phyloP scores from a whole-genome alignment of 1,284 basidiomycete genomes.

The Cryptococcus sp. region DNA sequence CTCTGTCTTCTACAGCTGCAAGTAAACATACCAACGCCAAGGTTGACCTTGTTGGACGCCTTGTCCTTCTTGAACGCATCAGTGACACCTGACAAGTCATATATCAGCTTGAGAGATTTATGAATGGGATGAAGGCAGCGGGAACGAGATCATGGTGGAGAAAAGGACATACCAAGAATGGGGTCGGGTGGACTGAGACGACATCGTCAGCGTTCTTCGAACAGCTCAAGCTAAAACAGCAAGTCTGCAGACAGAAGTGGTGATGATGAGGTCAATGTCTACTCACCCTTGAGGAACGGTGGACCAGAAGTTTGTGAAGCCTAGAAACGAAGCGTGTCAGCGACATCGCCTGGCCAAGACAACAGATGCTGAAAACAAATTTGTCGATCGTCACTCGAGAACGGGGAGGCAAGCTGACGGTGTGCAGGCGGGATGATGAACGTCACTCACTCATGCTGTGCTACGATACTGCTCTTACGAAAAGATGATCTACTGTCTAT shows the following conservation, averaged over 20 bases:
- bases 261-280: background rate
- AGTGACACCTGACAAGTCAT: conserved; percentile 30
- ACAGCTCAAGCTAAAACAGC: background rate
- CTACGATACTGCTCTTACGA: too few relatives aligned
- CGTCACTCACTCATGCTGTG: too few relatives aligned
- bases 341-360: background rate
- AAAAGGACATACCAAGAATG: conserved; percentile 31
- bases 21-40: conserved; percentile 75
- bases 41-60: conserved; percentile 86
- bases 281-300: conserved; percentile 37
- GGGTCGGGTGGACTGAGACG: conserved; percentile 32
- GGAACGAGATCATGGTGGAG: conserved; percentile 34
- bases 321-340: conserved; percentile 6
- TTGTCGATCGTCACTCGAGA: background rate
- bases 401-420: too few relatives aligned
- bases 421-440: too few relatives aligned
- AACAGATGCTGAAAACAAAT: background rate
- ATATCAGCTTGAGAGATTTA: background rate
- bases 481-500: too few relatives aligned
- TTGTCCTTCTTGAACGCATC: conserved; percentile 72
- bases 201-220: background rate
- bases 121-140: conserved; percentile 15
- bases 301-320: conserved; percentile 38
- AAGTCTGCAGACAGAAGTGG: background rate
- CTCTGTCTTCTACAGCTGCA: background rate